phyloP scores from a whole-genome alignment of 441 rosid genomes.

The Bruguiera hainesii region DNA sequence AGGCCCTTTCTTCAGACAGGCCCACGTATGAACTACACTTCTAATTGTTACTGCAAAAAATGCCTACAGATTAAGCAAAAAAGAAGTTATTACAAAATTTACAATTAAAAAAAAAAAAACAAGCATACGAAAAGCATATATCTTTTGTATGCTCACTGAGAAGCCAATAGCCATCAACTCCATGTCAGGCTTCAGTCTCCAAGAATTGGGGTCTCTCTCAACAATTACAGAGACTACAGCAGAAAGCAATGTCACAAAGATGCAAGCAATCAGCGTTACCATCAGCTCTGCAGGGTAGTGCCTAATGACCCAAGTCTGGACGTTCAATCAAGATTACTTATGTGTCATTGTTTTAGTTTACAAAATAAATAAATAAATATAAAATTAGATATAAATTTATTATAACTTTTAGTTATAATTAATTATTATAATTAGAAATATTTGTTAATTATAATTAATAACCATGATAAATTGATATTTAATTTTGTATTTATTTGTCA shows the following conservation, averaged over 20 bases:
- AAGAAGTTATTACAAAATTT: not conserved
- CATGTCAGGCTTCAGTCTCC: constrained; percentile 45
- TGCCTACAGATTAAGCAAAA: constrained; percentile 20
- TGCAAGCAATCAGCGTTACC: constrained; percentile 49
- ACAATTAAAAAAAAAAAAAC: not conserved
- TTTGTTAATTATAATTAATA: too few species aligned
- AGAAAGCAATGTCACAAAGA: constrained; percentile 55
- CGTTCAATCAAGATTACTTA: not conserved
- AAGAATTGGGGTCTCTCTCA: constrained; percentile 42
- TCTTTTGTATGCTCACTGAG: constrained; percentile 39
- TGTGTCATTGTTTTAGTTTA: not conserved
- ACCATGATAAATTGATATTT: too few species aligned
- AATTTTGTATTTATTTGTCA: too few species aligned
- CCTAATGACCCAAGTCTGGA: constrained; percentile 49
- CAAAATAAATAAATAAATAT: too few species aligned
- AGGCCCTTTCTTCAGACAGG: constrained; percentile 44
- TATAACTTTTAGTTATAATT: too few species aligned
- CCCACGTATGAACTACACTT: constrained; percentile 42
- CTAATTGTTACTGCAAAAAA: constrained; percentile 28
- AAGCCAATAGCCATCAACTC: constrained; percentile 41
- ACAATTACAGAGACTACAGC: constrained; percentile 36
- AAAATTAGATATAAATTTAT: too few species aligned
- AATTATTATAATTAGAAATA: too few species aligned
- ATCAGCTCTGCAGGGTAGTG: constrained; percentile 52
- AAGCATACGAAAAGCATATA: not conserved